Percentiles rank a stretch among this genome's conserved stretches.
phyloP scores from a whole-genome alignment of 257 asterid species.

The Nicotiana knightiana region DNA sequence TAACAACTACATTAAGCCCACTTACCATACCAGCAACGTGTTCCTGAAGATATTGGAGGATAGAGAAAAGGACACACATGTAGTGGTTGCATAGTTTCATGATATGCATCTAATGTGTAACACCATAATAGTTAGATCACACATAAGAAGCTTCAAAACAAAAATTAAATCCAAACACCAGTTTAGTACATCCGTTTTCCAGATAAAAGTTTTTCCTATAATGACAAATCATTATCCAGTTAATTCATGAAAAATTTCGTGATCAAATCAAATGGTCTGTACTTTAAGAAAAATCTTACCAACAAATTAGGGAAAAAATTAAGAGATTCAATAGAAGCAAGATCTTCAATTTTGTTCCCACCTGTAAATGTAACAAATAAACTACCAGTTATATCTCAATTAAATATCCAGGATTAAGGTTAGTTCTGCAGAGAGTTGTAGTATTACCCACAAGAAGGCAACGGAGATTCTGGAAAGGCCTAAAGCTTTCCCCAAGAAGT shows the following conservation, averaged over 20 bases:
- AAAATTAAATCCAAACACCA: background rate
- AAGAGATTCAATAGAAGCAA: conserved; percentile 67
- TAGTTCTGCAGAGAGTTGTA: conserved; percentile 6
- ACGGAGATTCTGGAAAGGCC: conserved; percentile 59
- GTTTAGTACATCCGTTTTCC: background rate
- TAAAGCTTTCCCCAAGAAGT: conserved; percentile 28
- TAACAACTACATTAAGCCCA: background rate
- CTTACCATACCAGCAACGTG: background rate
- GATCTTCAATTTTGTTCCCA: conserved; percentile 61
- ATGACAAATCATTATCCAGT: background rate
- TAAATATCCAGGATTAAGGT: background rate
- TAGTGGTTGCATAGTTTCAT: background rate
- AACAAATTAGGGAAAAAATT: conserved; percentile 68
- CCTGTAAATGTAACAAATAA: conserved; percentile 43
- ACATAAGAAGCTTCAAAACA: background rate
- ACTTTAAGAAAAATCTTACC: conserved; percentile 41
- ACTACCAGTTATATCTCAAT: conserved; percentile 15
- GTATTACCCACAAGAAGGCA: conserved; percentile 76
- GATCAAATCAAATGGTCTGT: conserved; percentile 1
- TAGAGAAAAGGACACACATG: background rate
- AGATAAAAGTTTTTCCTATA: background rate
- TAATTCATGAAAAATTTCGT: background rate
- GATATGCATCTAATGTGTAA: background rate
- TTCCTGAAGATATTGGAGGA: background rate
- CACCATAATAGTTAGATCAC: background rate